Conservation (phyloP, 2,329 filamentous ascomycete genomes). For the Talaromyces pinophilus region DNA sequence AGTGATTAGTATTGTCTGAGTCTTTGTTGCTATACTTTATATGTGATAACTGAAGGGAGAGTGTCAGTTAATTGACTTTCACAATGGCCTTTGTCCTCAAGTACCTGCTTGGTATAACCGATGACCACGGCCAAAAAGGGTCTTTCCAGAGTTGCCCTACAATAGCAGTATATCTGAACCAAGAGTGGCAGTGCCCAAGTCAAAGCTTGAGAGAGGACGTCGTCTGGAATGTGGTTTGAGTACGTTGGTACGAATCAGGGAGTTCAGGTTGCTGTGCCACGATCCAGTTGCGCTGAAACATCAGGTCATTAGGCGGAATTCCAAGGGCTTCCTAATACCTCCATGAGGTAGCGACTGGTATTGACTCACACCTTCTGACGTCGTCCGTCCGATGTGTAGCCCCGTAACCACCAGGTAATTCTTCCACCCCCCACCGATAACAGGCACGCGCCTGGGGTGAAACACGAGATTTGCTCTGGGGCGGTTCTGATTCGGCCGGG, state of each 20-base stretch:
- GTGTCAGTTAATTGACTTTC: neutral
- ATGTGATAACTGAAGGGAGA: neutral
- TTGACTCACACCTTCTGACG: constrained; percentile 19
- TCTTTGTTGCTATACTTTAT: neutral
- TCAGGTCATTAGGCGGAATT: constrained; percentile 31
- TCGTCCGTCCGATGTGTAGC: constrained; percentile 18
- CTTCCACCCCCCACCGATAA: constrained; percentile 20
- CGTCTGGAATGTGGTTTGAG: constrained; percentile 14
- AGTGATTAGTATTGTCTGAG: neutral
- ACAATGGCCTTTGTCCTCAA: constrained; percentile 6
- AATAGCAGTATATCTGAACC: constrained; percentile 14
- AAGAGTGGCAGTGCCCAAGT: constrained; percentile 22
- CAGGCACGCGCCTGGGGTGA: constrained; percentile 25
- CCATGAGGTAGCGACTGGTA: constrained; percentile 23
- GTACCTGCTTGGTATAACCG: neutral
- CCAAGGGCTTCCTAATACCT: constrained; percentile 22
- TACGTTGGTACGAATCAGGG: neutral
- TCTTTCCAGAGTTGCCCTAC: neutral
- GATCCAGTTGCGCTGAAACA: constrained; percentile 29
- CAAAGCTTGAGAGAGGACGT: constrained; percentile 17
- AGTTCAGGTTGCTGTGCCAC: constrained; percentile 17
- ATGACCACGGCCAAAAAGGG: neutral
- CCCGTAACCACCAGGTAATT: constrained; percentile 6
- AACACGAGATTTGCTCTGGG: constrained; percentile 17
- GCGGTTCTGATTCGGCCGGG: neutral